A percentile compares a stretch with the other conserved stretches of the same genome.
Conservation (phyloP, 192 early-diverging fungal genomes). For the Cetraspora pellucida region DNA sequence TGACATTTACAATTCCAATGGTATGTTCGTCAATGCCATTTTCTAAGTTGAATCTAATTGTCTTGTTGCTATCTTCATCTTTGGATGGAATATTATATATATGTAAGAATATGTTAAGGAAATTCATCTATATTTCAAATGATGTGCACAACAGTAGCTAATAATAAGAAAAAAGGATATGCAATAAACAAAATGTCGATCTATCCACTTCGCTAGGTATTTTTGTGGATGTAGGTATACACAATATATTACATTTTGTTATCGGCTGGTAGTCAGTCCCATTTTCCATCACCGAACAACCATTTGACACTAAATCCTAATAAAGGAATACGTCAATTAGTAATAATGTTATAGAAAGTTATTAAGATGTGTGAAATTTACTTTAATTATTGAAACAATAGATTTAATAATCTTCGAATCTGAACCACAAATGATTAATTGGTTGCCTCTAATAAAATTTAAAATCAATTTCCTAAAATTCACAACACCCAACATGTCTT, state of each 20-base stretch:
- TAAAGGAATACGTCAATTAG: not conserved
- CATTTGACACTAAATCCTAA: slow-evolving; percentile 26
- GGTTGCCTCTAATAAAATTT: slow-evolving; percentile 30
- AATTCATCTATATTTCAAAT: not conserved
- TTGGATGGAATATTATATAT: not conserved
- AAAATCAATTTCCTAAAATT: slow-evolving; percentile 28
- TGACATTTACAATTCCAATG: not conserved
- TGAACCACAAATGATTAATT: slow-evolving; percentile 20
- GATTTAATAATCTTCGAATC: not conserved
- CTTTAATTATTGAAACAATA: slow-evolving; percentile 10
- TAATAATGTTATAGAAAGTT: not conserved
- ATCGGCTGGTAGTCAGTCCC: slow-evolving; percentile 5
- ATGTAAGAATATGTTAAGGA: slow-evolving; percentile 11
- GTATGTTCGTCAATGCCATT: slow-evolving; percentile 17
- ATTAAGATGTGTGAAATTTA: slow-evolving; percentile 5
- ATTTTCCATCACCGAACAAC: slow-evolving; percentile 28
- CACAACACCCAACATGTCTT: slow-evolving; percentile 1
- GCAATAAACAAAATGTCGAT: slow-evolving; percentile 15
- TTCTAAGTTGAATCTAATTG: slow-evolving; percentile 9
- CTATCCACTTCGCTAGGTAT: slow-evolving; percentile 21
- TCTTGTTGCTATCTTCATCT: not conserved
- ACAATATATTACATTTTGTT: slow-evolving; percentile 26
- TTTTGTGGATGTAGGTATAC: not conserved
- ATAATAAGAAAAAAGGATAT: slow-evolving; percentile 20
- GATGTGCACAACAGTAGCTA: not conserved